Evolutionary conservation across 2,329 filamentous ascomycete species (phyloP).

Genomic region (Fusarium sp.): DNA sequence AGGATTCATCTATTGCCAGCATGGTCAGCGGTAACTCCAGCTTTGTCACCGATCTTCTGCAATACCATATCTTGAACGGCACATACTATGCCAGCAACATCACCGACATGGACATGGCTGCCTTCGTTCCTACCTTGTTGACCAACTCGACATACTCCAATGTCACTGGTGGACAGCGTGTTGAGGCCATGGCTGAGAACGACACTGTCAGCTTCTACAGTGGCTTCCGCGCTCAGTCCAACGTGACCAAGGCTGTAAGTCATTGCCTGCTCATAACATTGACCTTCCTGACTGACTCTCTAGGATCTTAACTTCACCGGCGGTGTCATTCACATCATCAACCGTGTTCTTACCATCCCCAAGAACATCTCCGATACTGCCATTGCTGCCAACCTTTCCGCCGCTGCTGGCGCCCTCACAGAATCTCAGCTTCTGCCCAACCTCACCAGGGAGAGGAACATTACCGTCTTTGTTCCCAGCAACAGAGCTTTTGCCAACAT

Average conservation of each 20-base stretch:
- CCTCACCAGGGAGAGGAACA: constrained; percentile 38
- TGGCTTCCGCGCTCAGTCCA: constrained; percentile 52
- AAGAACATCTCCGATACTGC: constrained; percentile 48
- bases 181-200: constrained; percentile 56
- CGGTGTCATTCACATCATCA: constrained; percentile 62
- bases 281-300: constrained; percentile 2
- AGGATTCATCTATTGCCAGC: constrained; percentile 55
- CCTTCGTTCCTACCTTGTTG: constrained; percentile 57
- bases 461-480: constrained; percentile 72
- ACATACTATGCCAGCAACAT: constrained; percentile 51
- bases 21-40: constrained; percentile 53
- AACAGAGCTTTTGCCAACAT: constrained; percentile 69
- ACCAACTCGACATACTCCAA: constrained; percentile 55
- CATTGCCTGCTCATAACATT: background rate
- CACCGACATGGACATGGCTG: constrained; percentile 44
- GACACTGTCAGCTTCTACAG: constrained; percentile 60
- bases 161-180: constrained; percentile 56
- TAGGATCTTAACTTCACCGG: constrained; percentile 57
- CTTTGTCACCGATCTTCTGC: constrained; percentile 58
- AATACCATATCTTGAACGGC: constrained; percentile 68
- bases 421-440: constrained; percentile 41
- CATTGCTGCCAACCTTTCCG: constrained; percentile 37
- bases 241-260: constrained; percentile 49
- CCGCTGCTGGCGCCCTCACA: constrained; percentile 42
- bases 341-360: constrained; percentile 56